Percentiles rank a stretch among this genome's conserved stretches.
phyloP scores from a whole-genome alignment of 176 grass and related monocot genomes.

The Triticum monococcum region DNA sequence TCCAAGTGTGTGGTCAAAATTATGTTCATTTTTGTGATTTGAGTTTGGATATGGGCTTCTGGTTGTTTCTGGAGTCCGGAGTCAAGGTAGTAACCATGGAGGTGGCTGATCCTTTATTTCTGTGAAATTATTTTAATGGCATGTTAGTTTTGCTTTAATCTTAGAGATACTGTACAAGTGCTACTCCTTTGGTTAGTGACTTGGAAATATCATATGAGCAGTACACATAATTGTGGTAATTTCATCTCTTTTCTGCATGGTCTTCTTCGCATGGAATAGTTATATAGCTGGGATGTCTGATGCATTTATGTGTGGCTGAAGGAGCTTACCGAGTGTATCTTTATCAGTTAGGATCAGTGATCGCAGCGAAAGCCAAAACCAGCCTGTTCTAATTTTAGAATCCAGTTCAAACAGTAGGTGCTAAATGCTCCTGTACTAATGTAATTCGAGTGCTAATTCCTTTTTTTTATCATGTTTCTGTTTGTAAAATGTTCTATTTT shows the following conservation, averaged over 20 bases:
- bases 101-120: neutral
- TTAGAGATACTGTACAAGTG: neutral
- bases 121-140: neutral
- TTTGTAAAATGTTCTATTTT: neutral
- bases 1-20: neutral
- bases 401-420: neutral
- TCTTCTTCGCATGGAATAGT: constrained; percentile 5
- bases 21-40: constrained; percentile 3
- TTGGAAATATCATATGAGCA: constrained; percentile 4
- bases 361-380: constrained; percentile 1
- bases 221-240: neutral
- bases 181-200: neutral
- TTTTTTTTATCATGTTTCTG: neutral
- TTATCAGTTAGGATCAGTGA: neutral
- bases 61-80: constrained; percentile 13
- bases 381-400: neutral
- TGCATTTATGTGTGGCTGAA: neutral
- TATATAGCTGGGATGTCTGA: neutral
- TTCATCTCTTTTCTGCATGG: constrained; percentile 10
- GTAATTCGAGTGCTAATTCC: neutral
- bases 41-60: neutral
- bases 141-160: constrained; percentile 5
- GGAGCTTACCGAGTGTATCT: neutral
- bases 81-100: neutral
- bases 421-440: neutral